Evolutionary conservation across 306 rosid species (phyloP).

Genomic region (Pterocarpus macrocarpus): DNA sequence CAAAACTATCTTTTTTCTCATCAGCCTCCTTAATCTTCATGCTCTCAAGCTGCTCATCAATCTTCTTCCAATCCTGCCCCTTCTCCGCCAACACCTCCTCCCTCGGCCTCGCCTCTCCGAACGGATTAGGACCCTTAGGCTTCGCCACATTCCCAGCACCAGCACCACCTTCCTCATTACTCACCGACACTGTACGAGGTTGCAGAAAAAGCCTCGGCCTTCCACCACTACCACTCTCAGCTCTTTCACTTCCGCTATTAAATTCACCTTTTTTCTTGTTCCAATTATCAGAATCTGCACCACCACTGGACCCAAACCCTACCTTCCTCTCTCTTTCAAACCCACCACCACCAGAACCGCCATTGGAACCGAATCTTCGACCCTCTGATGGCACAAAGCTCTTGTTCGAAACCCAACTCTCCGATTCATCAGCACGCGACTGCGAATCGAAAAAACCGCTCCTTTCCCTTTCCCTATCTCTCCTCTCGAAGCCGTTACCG

Average conservation of each 20-base stretch:
- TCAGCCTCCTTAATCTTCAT: conserved; percentile 68
- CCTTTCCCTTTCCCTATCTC: conserved; percentile 55
- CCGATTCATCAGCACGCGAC: conserved; percentile 89
- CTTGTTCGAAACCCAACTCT: conserved; percentile 84
- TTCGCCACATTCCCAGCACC: conserved; percentile 52
- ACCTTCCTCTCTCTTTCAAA: conserved; percentile 76
- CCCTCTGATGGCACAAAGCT: conserved; percentile 68
- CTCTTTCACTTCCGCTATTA: conserved; percentile 50
- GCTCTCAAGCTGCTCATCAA: conserved; percentile 84
- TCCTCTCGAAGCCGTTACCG: conserved; percentile 73
- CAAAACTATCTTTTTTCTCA: conserved; percentile 58
- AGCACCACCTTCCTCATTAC: conserved; percentile 54
- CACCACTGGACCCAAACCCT: conserved; percentile 66
- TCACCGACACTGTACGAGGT: conserved; percentile 68
- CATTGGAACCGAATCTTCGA: conserved; percentile 58
- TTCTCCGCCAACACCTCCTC: conserved; percentile 96
- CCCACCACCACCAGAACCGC: conserved; percentile 61
- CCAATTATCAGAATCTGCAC: conserved; percentile 75
- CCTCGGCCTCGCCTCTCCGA: conserved; percentile 92
- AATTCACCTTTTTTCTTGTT: conserved; percentile 59
- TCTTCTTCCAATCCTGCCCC: conserved; percentile 92
- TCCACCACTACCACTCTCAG: conserved; percentile 45
- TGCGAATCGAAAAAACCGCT: conserved; percentile 80
- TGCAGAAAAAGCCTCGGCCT: conserved; percentile 89
- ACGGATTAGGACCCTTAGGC: conserved; percentile 73